Evolutionary conservation across 2,329 filamentous ascomycete genomes (phyloP).

Genomic region (Microdochium trichocladiopsis): DNA sequence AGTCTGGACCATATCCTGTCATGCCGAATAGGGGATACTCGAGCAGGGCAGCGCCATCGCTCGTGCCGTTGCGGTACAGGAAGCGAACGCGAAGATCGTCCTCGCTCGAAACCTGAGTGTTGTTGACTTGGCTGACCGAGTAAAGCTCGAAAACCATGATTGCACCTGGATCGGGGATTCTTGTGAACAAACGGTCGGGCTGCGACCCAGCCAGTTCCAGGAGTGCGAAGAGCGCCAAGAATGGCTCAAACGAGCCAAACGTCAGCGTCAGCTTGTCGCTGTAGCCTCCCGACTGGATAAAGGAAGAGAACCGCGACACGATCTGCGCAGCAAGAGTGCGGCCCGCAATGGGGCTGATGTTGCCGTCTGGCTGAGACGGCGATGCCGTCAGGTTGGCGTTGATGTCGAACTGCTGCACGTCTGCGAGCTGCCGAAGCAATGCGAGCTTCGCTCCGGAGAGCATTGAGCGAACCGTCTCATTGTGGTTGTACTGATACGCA

Average conservation of each 20-base stretch:
- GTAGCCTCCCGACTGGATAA: slow-evolving; percentile 29
- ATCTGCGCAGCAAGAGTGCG: slow-evolving; percentile 41
- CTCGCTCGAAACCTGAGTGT: slow-evolving; percentile 11
- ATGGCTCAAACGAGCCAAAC: slow-evolving; percentile 47
- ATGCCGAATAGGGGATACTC: slow-evolving; percentile 33
- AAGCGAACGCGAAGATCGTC: slow-evolving; percentile 46
- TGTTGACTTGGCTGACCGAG: slow-evolving; percentile 1
- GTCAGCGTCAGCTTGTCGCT: slow-evolving; percentile 42
- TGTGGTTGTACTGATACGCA: slow-evolving; percentile 45
- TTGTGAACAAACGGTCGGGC: slow-evolving; percentile 42
- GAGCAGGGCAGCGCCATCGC: slow-evolving; percentile 22
- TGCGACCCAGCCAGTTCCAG: slow-evolving; percentile 33
- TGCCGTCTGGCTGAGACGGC: slow-evolving; percentile 20
- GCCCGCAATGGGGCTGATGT: slow-evolving; percentile 38
- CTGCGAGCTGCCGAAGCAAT: slow-evolving; percentile 57
- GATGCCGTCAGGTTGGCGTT: slow-evolving; percentile 55
- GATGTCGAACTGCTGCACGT: slow-evolving; percentile 54
- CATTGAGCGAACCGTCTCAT: slow-evolving; percentile 29
- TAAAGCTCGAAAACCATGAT: slow-evolving; percentile 66
- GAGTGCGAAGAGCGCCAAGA: slow-evolving; percentile 48
- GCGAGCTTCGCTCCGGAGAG: slow-evolving; percentile 37
- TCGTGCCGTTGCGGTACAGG: slow-evolving; percentile 43
- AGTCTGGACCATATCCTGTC: slow-evolving; percentile 19
- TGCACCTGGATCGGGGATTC: slow-evolving; percentile 61
- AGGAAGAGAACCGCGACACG: slow-evolving; percentile 31